Base-by-base conservation (phyloP, 306 rosid species). In the Geum urbanum region DNA sequence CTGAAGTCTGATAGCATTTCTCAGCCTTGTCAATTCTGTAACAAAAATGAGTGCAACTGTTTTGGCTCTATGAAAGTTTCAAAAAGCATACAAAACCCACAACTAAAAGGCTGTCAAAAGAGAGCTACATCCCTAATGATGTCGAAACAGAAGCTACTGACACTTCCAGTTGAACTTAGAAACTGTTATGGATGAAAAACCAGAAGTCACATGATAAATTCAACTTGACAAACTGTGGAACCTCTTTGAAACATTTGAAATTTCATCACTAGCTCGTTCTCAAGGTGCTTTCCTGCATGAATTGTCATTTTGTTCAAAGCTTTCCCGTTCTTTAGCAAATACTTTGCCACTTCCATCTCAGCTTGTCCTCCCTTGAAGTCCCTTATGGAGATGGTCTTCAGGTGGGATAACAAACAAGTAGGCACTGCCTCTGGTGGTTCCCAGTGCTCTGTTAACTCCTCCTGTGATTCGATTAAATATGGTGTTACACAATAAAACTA, bases 301-400 rank as follows among this genome's bases (percentile, higher is more conserved):
- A 55, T 20, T 55, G 37, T 55, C 35, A 55, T 55, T 55, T 55
- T 55, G 35, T 55, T 55, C 9, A 55, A 55, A 20, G 60, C 60
- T 55, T 14, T 27, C 20, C n/a, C 60, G 22, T 19, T 55, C 27
- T 54, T 18, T 54, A 54, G 32, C 35, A 19, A 9, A 54, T 54
- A 54, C 14, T 19, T 10, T 54, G 59, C 59, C 9, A 32, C 59
- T 18, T 54, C 59, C 32, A 54, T 54, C 11, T 54, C 35, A 12
- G 4, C 3, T 54, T 18, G 13, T 32, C 11, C 5, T 54, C 59
- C 59, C 35, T 54, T 54, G 9, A 54, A 54, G 19, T 0, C 59
- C 32, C 20, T 20, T 19, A 54, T 54, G 32, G 6, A 54, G 59
- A 53, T 19, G 20, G 59, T 19, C 35, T 54, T 54, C 27, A 53